These are phyloP conservation scores for Rosa multiflora DNA, from an alignment of 306 rosid genomes.

Conservation along the genomic window DNA sequence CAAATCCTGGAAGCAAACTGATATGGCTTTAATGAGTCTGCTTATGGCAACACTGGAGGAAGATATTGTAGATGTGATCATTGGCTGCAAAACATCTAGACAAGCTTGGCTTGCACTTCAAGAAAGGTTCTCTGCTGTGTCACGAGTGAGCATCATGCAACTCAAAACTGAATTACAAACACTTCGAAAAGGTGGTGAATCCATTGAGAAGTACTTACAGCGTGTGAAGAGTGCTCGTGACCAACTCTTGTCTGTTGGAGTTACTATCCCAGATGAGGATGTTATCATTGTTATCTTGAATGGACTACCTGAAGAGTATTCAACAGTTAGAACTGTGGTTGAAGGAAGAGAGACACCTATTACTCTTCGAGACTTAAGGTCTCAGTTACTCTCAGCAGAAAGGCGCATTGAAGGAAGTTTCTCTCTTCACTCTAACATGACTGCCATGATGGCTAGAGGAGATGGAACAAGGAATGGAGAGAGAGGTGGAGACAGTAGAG, in stretches of 20 bases:
- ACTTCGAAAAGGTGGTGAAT: too few relatives aligned
- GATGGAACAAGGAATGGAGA: background rate
- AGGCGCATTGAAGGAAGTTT: background rate
- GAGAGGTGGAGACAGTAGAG: background rate
- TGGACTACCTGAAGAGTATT: background rate
- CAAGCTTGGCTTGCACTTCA: too few relatives aligned
- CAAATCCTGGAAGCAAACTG: too few relatives aligned
- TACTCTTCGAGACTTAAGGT: background rate
- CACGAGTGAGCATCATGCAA: too few relatives aligned
- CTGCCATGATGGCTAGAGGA: background rate
- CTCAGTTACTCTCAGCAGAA: background rate
- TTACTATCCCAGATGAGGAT: background rate
- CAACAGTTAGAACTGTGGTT: background rate
- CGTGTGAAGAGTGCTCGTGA: background rate
- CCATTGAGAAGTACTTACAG: background rate
- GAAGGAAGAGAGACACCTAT: background rate
- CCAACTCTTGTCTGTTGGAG: background rate
- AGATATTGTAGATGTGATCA: too few relatives aligned
- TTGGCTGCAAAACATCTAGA: too few relatives aligned
- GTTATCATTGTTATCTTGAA: background rate
- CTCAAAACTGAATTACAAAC: too few relatives aligned
- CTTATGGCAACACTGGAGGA: too few relatives aligned
- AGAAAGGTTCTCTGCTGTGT: too few relatives aligned
- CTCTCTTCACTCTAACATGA: background rate
- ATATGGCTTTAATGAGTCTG: too few relatives aligned